Base-by-base conservation (phyloP, 371 early-diverging fungal species). In the Mucor velutinosus region DNA sequence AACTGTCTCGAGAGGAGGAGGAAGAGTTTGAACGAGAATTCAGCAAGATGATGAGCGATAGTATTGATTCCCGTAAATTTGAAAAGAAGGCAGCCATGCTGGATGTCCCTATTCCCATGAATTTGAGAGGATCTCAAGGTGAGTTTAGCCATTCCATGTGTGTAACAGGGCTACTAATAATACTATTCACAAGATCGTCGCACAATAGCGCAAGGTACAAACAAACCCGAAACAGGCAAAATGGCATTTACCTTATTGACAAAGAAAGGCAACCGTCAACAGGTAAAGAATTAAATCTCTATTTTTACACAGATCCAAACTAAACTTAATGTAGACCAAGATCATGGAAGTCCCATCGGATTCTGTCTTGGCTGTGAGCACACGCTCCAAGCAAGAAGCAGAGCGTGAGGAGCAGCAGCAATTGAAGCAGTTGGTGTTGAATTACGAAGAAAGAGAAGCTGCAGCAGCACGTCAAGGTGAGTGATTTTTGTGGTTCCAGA, bases 201-300 rank as follows among this genome's bases (percentile, higher is more conserved):
- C 41, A 80, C 77, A 7, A 41, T 71, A 2, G 79, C 76, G 8
- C 72, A 65, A 71, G 71, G 69, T 59, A 67, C 57, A 33, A 76
- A 58, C 49, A 67, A 66, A 32, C 61, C 57, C 66, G 70, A 66
- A 37, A 67, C 70, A 43, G 86, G 86, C 47, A 86, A 87, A 27
- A 94, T 97, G 69, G 84, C 92, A 12, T 97, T 97, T 74, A 92
- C 95, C 0, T 76, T 97, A 30, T 79, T 98, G 65, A 94, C 95
- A 27, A 95, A 95, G 78, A 92, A 92, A 76, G 96, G 95, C 61
- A 96, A 94, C 77, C 94, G 94, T 76, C 95, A 95, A 65, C 93
- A 94, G 78, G 90, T 90, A 69, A 70, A 29, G 29, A 19, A 23
- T 23, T 43, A 17, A 35, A 60, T 23, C 0, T 43, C 43, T 45